phyloP scores from a whole-genome alignment of 1,284 basidiomycete species.

The Melampsora americana region DNA sequence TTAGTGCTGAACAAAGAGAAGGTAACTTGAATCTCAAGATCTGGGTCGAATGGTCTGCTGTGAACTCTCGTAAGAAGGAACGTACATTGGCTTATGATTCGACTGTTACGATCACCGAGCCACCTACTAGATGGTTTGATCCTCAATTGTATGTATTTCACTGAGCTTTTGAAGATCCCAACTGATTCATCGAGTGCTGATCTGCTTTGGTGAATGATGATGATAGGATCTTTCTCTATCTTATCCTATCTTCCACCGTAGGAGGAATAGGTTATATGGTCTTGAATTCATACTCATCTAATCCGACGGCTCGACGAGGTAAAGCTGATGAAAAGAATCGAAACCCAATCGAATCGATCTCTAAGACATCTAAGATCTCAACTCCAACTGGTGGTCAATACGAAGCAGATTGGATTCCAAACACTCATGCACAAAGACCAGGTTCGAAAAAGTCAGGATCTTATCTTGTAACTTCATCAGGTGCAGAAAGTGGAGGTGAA shows the following conservation, averaged over 20 bases:
- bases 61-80: constrained; percentile 18
- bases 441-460: constrained; percentile 21
- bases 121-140: constrained; percentile 44
- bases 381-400: constrained; percentile 41
- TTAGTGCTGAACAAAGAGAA: constrained; percentile 41
- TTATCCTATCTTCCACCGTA: constrained; percentile 20
- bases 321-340: neutral
- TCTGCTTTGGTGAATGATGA: neutral
- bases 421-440: constrained; percentile 28
- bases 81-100: constrained; percentile 40
- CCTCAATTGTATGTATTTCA: constrained; percentile 42
- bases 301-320: neutral
- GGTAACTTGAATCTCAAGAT: constrained; percentile 30
- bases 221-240: constrained; percentile 26
- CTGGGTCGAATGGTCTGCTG: constrained; percentile 40
- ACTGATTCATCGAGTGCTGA: neutral
- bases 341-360: neutral
- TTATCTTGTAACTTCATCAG: neutral
- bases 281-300: constrained; percentile 21
- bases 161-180: neutral
- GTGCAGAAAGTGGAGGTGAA: constrained; percentile 23
- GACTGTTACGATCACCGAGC: constrained; percentile 37
- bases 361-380: constrained; percentile 4
- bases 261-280: constrained; percentile 32
- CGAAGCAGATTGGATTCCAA: constrained; percentile 41